Base-by-base conservation (phyloP, 1,284 basidiomycete genomes). In the Trametes pubescens region DNA sequence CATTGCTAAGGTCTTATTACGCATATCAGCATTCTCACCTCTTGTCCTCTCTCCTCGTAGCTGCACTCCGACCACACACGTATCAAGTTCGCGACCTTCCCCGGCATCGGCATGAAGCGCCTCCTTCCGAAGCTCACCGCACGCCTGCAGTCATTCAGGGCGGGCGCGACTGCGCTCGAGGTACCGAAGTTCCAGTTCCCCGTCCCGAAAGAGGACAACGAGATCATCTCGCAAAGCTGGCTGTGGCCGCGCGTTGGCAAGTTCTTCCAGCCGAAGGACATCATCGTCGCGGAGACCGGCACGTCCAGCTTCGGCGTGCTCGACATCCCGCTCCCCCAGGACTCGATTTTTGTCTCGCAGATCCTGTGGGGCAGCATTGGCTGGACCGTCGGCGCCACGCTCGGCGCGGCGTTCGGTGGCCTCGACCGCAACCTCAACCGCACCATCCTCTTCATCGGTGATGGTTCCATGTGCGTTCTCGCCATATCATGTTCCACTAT, bases 341-440 rank as follows among this genome's bases (percentile, higher is more conserved):
- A 86, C 49, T 80, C 88, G 0, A 76, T 87, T 2, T 87, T 92
- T 64, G 73, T 95, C 46, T 86, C 85, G 65, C 95, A 96, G 78
- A 85, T 95, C 46, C 77, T 96, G 5, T 96, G 92, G 88, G 93
- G 93, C 43, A 90, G 87, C 59, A 97, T 96, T 69, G 95, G 95
- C 0, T 96, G 90, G 89, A 88, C 91, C 18, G 88, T 92, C 47
- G 95, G 94, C 75, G 82, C 82, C 44, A 84, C 86, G 4, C 81
- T 95, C 0, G 94, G 94, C 46, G 90, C 88, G 9, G 87, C 92
- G 2, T 80, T 96, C 46, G 96, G 92, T 4, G 94, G 91, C 1
- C 80, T 83, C 51, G 93, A 96, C 59, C 73, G 80, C 32, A 79
- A 82, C 6, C 79, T 89, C 44, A 81, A 84, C 9, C 82, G 96